A percentile compares a stretch with the other conserved stretches of the same genome.
Conservation (phyloP, 345 rosid genomes). For the Abelmoschus esculentus region DNA sequence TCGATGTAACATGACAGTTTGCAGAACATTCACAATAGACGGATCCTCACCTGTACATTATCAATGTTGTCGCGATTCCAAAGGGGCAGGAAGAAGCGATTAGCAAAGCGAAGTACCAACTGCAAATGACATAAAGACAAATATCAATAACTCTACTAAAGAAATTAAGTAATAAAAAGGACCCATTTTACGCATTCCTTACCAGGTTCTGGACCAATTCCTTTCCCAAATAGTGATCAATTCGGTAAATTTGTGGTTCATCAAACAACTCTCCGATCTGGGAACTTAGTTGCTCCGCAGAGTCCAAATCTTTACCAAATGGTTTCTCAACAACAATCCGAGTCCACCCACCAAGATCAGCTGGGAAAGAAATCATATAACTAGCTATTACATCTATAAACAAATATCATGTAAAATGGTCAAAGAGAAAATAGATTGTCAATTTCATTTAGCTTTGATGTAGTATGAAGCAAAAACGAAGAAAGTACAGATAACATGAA, state of each 20-base stretch:
- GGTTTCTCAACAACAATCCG: constrained; percentile 62
- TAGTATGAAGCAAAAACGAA: neutral
- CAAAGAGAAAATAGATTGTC: neutral
- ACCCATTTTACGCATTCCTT: constrained; percentile 19
- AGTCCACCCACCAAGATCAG: constrained; percentile 10
- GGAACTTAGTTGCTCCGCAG: constrained; percentile 75
- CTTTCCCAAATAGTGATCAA: constrained; percentile 94
- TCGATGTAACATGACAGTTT: neutral
- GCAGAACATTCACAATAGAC: neutral
- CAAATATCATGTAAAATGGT: constrained; percentile 3
- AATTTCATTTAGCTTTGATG: neutral
- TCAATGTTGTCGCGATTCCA: constrained; percentile 97
- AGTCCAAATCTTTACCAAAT: constrained; percentile 83
- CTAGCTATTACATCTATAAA: neutral
- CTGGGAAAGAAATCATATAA: constrained; percentile 1
- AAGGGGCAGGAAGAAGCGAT: constrained; percentile 87
- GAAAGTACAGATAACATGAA: neutral
- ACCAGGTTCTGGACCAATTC: constrained; percentile 98
- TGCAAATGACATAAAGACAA: constrained; percentile 26
- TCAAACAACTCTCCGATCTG: constrained; percentile 89
- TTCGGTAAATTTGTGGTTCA: constrained; percentile 87
- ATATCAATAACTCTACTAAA: constrained; percentile 14
- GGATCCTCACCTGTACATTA: constrained; percentile 79
- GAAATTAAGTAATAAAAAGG: constrained; percentile 2
- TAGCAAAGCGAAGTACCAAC: constrained; percentile 98